Conservation (phyloP, 2,329 filamentous ascomycete genomes). For the Phialophora macrospora region DNA sequence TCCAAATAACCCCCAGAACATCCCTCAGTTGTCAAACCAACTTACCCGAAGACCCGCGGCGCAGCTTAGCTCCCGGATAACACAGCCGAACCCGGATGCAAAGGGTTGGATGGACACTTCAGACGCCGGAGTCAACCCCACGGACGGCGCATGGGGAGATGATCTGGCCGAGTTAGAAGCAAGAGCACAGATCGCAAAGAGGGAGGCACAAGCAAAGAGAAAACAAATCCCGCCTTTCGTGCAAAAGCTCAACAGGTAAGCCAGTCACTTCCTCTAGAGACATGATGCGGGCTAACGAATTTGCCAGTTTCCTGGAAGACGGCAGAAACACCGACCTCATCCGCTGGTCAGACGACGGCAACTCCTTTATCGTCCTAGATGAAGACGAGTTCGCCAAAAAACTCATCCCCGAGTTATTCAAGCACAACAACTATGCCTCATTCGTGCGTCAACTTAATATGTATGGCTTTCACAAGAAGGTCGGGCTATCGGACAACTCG, state of each 20-base stretch:
- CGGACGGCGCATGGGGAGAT: conserved; percentile 57
- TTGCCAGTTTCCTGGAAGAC: conserved; percentile 82
- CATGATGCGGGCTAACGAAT: conserved; percentile 8
- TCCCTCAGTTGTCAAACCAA: conserved; percentile 50
- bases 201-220: conserved; percentile 83
- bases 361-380: conserved; percentile 94
- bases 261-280: conserved; percentile 26
- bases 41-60: conserved; percentile 48
- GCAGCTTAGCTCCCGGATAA: conserved; percentile 40
- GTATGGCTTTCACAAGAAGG: conserved; percentile 71
- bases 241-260: conserved; percentile 94
- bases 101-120: conserved; percentile 47
- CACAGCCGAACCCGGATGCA: conserved; percentile 28
- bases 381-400: conserved; percentile 86
- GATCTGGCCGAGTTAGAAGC: conserved; percentile 79
- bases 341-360: conserved; percentile 93
- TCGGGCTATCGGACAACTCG: conserved; percentile 91
- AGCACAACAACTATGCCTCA: conserved; percentile 79
- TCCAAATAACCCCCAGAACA: conserved; percentile 19
- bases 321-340: conserved; percentile 93
- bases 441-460: conserved; percentile 74
- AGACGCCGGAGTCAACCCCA: conserved; percentile 44
- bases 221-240: conserved; percentile 98
- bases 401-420: conserved; percentile 75
- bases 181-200: conserved; percentile 78